Evolutionary conservation across 2,329 filamentous ascomycete genomes (phyloP).

Genomic region (Talaromyces atroroseus): DNA sequence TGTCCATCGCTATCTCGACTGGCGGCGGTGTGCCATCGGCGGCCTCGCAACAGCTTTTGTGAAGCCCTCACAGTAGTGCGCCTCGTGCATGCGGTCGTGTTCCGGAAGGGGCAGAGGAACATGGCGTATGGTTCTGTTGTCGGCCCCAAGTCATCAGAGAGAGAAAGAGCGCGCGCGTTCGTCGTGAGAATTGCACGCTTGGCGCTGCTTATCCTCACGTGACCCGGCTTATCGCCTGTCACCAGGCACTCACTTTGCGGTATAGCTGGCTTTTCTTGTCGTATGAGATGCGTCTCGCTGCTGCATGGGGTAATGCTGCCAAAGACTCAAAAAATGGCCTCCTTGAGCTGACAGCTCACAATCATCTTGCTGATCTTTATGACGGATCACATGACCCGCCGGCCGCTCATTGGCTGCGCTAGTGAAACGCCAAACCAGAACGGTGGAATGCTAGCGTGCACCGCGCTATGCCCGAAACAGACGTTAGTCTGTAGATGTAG

Average conservation of each 20-base stretch:
- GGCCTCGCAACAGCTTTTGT: slow-evolving; percentile 5
- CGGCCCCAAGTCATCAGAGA: too few species aligned
- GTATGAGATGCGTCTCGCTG: too few species aligned
- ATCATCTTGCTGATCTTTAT: too few species aligned
- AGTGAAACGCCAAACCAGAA: slow-evolving; percentile 12
- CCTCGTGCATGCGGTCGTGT: slow-evolving; percentile 16
- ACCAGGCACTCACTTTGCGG: background rate
- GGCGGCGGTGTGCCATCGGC: slow-evolving; percentile 22
- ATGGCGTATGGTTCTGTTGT: too few species aligned
- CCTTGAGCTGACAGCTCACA: too few species aligned
- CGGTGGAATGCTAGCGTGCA: slow-evolving; percentile 4
- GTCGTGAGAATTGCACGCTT: background rate
- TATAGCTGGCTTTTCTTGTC: too few species aligned
- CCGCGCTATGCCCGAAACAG: too few species aligned
- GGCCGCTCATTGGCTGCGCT: slow-evolving; percentile 2
- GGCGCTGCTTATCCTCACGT: slow-evolving; percentile 3
- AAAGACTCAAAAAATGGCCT: too few species aligned
- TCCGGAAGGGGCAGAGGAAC: slow-evolving; percentile 31
- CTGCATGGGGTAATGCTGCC: too few species aligned
- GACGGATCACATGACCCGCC: too few species aligned
- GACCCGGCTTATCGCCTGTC: background rate
- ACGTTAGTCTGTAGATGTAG: background rate
- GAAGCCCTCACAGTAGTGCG: slow-evolving; percentile 13
- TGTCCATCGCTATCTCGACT: slow-evolving; percentile 2
- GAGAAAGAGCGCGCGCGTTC: too few species aligned